A percentile compares a stretch with the other conserved stretches of the same genome.
phyloP scores from a whole-genome alignment of 1,139 yeast species.

The Candida glucosophila region DNA sequence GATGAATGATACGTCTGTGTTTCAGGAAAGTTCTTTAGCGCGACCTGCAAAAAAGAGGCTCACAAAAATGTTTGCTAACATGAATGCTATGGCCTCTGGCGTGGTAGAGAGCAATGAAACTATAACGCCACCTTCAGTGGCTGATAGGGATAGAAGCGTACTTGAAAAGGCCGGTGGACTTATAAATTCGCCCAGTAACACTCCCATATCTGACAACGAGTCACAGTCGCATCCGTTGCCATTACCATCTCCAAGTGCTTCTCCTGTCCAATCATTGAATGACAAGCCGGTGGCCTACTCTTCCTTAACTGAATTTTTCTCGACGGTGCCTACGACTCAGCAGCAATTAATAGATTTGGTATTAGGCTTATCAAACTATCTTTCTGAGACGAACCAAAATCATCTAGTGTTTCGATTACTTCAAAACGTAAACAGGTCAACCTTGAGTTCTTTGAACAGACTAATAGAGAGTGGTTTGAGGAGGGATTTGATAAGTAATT shows the following conservation, averaged over 20 bases:
- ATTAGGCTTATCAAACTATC: conserved; percentile 22
- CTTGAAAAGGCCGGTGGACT: conserved; percentile 9
- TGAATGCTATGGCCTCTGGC: conserved; percentile 6
- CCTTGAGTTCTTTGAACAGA: conserved; percentile 60
- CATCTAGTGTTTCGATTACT: conserved; percentile 54
- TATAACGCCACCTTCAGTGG: conserved; percentile 1
- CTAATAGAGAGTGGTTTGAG: conserved; percentile 52
- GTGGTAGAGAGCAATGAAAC: conserved; percentile 3
- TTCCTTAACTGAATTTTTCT: conserved; percentile 16
- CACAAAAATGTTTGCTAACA: conserved; percentile 13
- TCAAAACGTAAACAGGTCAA: conserved; percentile 55
- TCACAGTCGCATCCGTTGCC: conserved; percentile 41
- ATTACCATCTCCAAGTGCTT: conserved; percentile 62
- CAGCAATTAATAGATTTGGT: conserved; percentile 31
- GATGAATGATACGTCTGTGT: conserved; percentile 5
- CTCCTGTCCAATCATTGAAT: conserved; percentile 39
- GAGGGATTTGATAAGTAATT: conserved; percentile 59
- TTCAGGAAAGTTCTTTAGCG: conserved; percentile 13
- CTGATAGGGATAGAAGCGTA: conserved; percentile 1
- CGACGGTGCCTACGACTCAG: conserved; percentile 29
- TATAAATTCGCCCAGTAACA: conserved; percentile 24
- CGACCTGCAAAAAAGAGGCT: conserved; percentile 37
- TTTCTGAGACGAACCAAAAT: conserved; percentile 32
- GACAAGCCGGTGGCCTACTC: conserved; percentile 6
- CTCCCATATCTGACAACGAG: conserved; percentile 32